Conservation (phyloP, 2,329 filamentous ascomycete genomes). For the Diaporthe amygdali region DNA sequence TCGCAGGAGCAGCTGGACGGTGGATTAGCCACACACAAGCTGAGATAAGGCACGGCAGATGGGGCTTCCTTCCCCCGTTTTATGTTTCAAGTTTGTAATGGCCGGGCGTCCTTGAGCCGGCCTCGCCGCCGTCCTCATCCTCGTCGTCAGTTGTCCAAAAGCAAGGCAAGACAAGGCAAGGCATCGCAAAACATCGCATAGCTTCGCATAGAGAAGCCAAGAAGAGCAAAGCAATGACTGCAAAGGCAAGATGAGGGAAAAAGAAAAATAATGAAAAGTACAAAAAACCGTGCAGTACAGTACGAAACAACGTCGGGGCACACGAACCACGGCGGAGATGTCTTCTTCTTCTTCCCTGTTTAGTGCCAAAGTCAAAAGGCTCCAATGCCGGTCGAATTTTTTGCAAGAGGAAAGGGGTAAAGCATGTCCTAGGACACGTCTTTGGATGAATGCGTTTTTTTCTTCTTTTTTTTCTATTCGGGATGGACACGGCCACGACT, state of each 20-base stretch:
- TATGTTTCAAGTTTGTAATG: constrained; percentile 15
- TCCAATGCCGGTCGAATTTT: not conserved
- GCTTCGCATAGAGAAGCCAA: no score
- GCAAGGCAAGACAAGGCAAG: not conserved
- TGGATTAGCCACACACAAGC: not conserved
- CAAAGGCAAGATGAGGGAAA: not conserved
- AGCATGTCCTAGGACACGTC: constrained; percentile 1
- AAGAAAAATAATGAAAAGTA: not conserved
- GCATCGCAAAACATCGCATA: no score
- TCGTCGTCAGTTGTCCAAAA: not conserved
- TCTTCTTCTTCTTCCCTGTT: not conserved
- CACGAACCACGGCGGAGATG: constrained; percentile 11
- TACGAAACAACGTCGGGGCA: not conserved
- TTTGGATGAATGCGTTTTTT: not conserved
- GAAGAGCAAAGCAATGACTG: not conserved
- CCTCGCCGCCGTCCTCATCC: constrained; percentile 6
- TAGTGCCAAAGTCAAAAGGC: constrained; percentile 13
- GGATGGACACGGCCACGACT: not conserved
- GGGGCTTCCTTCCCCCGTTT: constrained; percentile 11
- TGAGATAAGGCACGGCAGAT: constrained; percentile 13
- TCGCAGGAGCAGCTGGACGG: not conserved
- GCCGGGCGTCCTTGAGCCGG: not conserved
- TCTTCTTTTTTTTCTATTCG: not conserved
- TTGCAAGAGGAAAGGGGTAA: not conserved
- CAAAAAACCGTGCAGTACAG: not conserved